Conservation (phyloP, 164 flowering plant species). For the Magnolia sinica region DNA sequence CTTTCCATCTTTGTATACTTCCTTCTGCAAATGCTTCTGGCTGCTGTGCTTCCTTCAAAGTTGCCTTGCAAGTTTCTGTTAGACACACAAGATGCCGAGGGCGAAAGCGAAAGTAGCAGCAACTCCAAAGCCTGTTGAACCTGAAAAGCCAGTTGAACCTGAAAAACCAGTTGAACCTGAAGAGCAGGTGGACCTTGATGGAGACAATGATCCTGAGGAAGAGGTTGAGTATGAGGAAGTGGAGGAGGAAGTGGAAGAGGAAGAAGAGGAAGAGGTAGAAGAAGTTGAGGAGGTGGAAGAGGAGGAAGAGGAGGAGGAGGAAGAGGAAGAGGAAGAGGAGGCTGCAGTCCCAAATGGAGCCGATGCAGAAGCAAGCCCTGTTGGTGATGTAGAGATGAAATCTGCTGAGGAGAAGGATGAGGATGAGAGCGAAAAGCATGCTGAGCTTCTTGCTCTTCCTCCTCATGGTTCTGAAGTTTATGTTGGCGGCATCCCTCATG, state of each 20-base stretch:
- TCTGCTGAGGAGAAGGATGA: conserved; percentile 31
- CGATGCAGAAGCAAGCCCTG: conserved; percentile 20
- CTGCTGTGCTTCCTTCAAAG: conserved; percentile 72
- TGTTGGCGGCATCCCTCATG: conserved; percentile 70
- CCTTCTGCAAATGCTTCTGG: conserved; percentile 73
- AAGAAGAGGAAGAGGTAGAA: conserved; percentile 45
- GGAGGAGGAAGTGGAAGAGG: conserved; percentile 61
- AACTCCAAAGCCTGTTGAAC: conserved; percentile 38
- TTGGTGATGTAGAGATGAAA: conserved; percentile 40
- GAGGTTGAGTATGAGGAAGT: conserved; percentile 74
- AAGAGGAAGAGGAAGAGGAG: conserved; percentile 40
- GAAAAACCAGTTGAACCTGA: conserved; percentile 43
- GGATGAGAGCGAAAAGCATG: conserved; percentile 55
- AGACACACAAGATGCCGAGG: conserved; percentile 72
- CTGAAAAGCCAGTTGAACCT: conserved; percentile 36
- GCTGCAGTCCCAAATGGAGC: conserved; percentile 20
- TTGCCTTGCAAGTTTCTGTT: conserved; percentile 55
- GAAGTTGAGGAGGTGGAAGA: conserved; percentile 42
- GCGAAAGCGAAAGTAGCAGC: conserved; percentile 38
- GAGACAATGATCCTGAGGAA: conserved; percentile 58
- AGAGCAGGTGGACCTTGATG: conserved; percentile 61
- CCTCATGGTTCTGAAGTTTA: conserved; percentile 94
- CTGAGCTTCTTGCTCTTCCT: conserved; percentile 85
- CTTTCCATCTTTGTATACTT: conserved; percentile 61
- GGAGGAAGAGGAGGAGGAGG: conserved; percentile 32